phyloP scores from a whole-genome alignment of 2,329 filamentous ascomycete genomes.

The Zymoseptoria tritici region DNA sequence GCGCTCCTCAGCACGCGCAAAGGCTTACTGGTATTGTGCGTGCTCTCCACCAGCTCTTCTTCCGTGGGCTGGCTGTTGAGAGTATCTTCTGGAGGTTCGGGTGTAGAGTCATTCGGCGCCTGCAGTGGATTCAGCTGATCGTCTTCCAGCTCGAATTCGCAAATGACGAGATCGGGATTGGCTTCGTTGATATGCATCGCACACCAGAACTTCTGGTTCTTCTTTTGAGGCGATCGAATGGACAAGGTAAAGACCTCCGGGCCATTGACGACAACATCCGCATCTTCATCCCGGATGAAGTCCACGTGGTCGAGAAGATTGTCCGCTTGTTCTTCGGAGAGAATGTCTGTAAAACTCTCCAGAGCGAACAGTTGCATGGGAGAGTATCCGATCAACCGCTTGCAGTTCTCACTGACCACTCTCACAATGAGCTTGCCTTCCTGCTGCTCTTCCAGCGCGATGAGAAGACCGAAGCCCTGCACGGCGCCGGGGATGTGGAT shows the following conservation, averaged over 20 bases:
- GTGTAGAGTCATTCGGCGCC: constrained; percentile 51
- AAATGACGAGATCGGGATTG: constrained; percentile 66
- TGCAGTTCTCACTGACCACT: constrained; percentile 74
- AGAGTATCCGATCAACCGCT: constrained; percentile 65
- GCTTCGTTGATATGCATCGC: constrained; percentile 68
- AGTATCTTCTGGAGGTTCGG: constrained; percentile 64
- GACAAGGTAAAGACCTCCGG: constrained; percentile 80
- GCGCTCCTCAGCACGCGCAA: constrained; percentile 70
- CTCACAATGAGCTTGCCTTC: constrained; percentile 63
- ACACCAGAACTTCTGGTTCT: constrained; percentile 70
- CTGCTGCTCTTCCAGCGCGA: constrained; percentile 63
- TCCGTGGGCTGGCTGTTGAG: constrained; percentile 63
- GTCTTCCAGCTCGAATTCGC: constrained; percentile 83
- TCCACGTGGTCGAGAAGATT: constrained; percentile 80
- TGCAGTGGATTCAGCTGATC: constrained; percentile 62
- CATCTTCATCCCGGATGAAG: constrained; percentile 76
- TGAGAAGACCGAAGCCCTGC: constrained; percentile 69
- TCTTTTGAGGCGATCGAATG: constrained; percentile 51
- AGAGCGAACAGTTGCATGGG: constrained; percentile 69
- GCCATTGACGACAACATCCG: constrained; percentile 66
- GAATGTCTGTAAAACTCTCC: constrained; percentile 70
- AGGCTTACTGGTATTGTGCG: constrained; percentile 65
- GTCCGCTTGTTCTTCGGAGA: constrained; percentile 76
- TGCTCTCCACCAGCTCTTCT: constrained; percentile 69
- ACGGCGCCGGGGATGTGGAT: constrained; percentile 80